Conservation (phyloP, 495 filamentous ascomycete species). For the Monascus purpureus region DNA sequence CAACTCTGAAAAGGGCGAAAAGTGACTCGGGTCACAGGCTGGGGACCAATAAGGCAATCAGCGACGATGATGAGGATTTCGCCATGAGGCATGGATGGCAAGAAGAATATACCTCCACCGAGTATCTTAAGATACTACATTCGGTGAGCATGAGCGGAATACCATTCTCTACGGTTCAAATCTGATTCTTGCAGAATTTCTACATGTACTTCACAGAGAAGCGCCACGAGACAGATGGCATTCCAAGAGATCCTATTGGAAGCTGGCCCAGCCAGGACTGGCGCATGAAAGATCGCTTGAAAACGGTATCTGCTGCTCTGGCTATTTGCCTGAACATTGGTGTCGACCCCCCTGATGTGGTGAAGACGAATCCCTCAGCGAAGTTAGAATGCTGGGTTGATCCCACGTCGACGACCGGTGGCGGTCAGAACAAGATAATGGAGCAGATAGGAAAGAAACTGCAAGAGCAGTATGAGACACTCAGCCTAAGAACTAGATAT, state of each 20-base stretch:
- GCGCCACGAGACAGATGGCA: constrained; percentile 89
- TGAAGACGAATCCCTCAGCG: constrained; percentile 84
- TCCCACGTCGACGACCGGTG: constrained; percentile 53
- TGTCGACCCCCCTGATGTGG: constrained; percentile 89
- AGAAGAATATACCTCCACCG: constrained; percentile 43
- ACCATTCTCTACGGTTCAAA: background rate
- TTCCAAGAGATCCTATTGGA: constrained; percentile 53
- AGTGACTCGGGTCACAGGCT: constrained; percentile 51
- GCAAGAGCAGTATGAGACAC: constrained; percentile 87
- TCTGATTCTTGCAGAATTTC: constrained; percentile 37
- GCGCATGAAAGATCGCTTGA: constrained; percentile 91
- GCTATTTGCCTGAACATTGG: constrained; percentile 94
- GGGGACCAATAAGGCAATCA: constrained; percentile 16
- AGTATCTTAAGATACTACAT: constrained; percentile 42
- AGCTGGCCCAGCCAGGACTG: constrained; percentile 69
- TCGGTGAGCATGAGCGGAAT: constrained; percentile 29
- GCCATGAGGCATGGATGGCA: constrained; percentile 52
- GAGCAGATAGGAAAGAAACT: constrained; percentile 92
- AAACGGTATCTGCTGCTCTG: constrained; percentile 89
- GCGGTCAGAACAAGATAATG: constrained; percentile 66
- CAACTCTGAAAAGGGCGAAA: constrained; percentile 50
- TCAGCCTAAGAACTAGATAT: constrained; percentile 87
- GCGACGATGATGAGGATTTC: constrained; percentile 34
- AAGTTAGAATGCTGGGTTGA: constrained; percentile 97
- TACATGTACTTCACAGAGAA: constrained; percentile 99